A percentile compares a stretch with the other conserved stretches of the same genome.
Evolutionary conservation across 495 filamentous ascomycete genomes (phyloP).

Genomic region (Cryomyces minteri): DNA sequence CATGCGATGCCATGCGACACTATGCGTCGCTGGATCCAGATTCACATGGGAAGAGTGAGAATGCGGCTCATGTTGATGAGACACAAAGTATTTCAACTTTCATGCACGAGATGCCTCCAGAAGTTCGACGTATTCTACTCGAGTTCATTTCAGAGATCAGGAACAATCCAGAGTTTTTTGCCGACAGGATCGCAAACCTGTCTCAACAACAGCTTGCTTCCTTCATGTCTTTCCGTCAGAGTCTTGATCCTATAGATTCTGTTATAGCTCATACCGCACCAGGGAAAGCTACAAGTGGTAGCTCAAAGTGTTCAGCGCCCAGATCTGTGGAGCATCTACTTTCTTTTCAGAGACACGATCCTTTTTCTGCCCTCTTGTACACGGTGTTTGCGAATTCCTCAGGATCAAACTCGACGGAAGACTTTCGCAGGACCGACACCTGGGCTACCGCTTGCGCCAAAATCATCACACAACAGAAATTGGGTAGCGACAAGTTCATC

Average conservation of each 20-base stretch:
- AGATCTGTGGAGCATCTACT: slow-evolving; percentile 44
- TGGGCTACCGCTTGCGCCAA: slow-evolving; percentile 82
- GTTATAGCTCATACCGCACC: slow-evolving; percentile 58
- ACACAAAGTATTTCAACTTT: slow-evolving; percentile 39
- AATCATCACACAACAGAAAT: slow-evolving; percentile 41
- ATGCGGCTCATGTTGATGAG: slow-evolving; percentile 13
- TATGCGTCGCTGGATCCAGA: slow-evolving; percentile 54
- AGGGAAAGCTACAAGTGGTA: slow-evolving; percentile 10
- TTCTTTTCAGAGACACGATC: slow-evolving; percentile 76
- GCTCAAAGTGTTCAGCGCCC: slow-evolving; percentile 27
- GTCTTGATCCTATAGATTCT: slow-evolving; percentile 61
- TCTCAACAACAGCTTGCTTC: slow-evolving; percentile 54
- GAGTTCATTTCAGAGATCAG: slow-evolving; percentile 67
- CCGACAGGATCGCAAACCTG: slow-evolving; percentile 55
- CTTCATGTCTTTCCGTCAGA: slow-evolving; percentile 54
- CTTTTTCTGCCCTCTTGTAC: slow-evolving; percentile 69
- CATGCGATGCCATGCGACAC: slow-evolving; percentile 52
- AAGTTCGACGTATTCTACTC: slow-evolving; percentile 55
- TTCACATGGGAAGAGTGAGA: slow-evolving; percentile 32
- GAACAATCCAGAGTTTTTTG: slow-evolving; percentile 71
- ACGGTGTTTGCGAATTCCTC: slow-evolving; percentile 78
- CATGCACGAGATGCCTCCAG: slow-evolving; percentile 59
- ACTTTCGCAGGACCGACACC: slow-evolving; percentile 52
- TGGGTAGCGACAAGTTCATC: slow-evolving; percentile 44
- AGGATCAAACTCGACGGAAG: slow-evolving; percentile 57